A percentile compares a stretch with the other conserved stretches of the same genome.
Evolutionary conservation across 805 yeast genomes (phyloP).

Genomic region (Pichia manshurica): DNA sequence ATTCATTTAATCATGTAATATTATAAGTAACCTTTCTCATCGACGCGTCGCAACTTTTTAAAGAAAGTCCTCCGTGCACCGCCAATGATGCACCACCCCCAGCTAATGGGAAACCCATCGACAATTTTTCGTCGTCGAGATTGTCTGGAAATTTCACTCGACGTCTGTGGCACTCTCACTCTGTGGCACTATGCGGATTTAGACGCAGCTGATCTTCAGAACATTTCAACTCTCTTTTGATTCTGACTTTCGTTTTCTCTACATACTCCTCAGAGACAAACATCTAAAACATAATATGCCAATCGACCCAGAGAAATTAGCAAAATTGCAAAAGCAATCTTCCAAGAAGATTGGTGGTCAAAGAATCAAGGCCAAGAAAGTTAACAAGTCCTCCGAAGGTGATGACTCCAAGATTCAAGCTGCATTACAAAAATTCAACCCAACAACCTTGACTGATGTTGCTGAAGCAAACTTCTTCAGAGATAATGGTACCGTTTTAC

Average conservation of each 20-base stretch:
- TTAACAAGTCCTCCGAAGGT: conserved; percentile 58
- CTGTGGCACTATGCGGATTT: no score
- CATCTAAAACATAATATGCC: conserved; percentile 48
- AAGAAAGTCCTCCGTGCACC: no score
- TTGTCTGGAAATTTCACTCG: no score
- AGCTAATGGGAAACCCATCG: no score
- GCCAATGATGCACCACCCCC: no score
- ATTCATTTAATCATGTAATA: no score
- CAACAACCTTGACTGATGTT: conserved; percentile 80
- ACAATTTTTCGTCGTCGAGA: no score
- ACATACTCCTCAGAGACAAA: background rate
- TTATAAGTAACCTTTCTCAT: no score
- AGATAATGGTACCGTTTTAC: conserved; percentile 93
- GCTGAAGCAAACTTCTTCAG: conserved; percentile 98
- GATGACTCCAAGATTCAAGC: conserved; percentile 90
- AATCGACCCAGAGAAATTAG: conserved; percentile 89
- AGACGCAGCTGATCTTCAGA: no score
- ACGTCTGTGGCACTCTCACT: no score
- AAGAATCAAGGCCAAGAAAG: conserved; percentile 89
- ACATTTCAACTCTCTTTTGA: no score
- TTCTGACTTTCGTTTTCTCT: background rate
- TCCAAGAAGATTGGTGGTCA: conserved; percentile 79
- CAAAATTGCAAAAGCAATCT: conserved; percentile 82
- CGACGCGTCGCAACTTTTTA: no score
- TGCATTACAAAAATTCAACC: conserved; percentile 82